Evolutionary conservation across 106 monocot species (phyloP).

Genomic region (Allium fistulosum): DNA sequence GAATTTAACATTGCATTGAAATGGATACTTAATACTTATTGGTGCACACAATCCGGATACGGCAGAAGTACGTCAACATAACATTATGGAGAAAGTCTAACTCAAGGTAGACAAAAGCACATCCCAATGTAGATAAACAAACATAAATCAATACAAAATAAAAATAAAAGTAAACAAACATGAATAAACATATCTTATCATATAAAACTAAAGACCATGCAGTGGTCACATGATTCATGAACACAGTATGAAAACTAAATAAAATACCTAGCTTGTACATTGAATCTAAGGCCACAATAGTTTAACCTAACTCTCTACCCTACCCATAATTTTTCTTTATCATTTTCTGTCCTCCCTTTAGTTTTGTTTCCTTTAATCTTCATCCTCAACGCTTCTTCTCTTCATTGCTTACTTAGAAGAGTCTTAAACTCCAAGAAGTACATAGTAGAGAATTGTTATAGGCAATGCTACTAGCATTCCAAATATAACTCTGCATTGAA

Average conservation of each 20-base stretch:
- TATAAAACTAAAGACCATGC: background rate
- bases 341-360: background rate
- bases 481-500: slow-evolving; percentile 53
- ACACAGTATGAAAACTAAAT: background rate
- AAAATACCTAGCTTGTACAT: slow-evolving; percentile 8
- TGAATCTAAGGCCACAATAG: slow-evolving; percentile 8
- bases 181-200: no score
- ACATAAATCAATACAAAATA: no score
- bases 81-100: no score
- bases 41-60: no score
- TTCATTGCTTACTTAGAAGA: background rate
- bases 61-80: no score
- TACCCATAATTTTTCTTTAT: background rate
- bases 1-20: no score
- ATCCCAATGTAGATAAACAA: no score
- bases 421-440: slow-evolving; percentile 44
- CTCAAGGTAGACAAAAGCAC: no score
- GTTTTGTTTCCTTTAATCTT: background rate
- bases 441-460: slow-evolving; percentile 58
- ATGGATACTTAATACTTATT: no score
- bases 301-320: background rate
- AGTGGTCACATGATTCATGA: slow-evolving; percentile 12
- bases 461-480: slow-evolving; percentile 64
- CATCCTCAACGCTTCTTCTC: background rate
- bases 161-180: no score